Base-by-base conservation (phyloP, 345 rosid species). In the Pelargonium nanum region DNA sequence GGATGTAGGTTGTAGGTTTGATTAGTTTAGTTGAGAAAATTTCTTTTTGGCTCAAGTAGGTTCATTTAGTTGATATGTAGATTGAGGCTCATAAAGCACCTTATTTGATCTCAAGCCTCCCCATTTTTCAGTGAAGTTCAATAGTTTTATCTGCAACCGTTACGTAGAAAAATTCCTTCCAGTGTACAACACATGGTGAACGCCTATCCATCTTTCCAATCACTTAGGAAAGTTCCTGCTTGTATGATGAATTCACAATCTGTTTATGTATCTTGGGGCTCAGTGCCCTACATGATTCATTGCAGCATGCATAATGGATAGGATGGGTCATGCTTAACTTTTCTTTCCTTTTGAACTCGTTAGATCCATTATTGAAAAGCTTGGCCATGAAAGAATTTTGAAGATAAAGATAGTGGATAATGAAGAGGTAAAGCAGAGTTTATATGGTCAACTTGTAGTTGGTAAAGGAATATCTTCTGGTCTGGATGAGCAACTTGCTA, bases 291-390 rank as follows among this genome's bases (percentile, higher is more conserved):
- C 40, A 30, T 30, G 40, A 30, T 30, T 48, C 20, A 52, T 6
- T 55, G 30, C 28, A 23, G n/a, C 60, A 55, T 60, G 60, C 26
- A 56, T 67, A 55, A 16, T 24, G 24, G 48, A 59, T 13, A 19
- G 54, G 32, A 26, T 19, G 22, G 58, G 45, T 62, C 59, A 45
- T 62, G 48, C 66, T 59, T 59, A 63, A 56, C 22, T 51, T 52
- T 50, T 22, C 58, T 61, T 62, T 63, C 13, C 26, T 19, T 51
- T 1, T 63, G 34, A 22, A 72, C 54, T 64, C 62, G 65, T 24
- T 58, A 91, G 98, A 72, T 83, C 91, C 26, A 61, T 88, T 61
- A 71, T 89, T 56, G 81, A 82, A 76, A 88, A 78, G 86, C 92
- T 92, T 65, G 91, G 98, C 53, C 54, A 71, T 54, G 87, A 86